phyloP scores from a whole-genome alignment of 1,284 basidiomycete genomes.

The Tilletia indica region DNA sequence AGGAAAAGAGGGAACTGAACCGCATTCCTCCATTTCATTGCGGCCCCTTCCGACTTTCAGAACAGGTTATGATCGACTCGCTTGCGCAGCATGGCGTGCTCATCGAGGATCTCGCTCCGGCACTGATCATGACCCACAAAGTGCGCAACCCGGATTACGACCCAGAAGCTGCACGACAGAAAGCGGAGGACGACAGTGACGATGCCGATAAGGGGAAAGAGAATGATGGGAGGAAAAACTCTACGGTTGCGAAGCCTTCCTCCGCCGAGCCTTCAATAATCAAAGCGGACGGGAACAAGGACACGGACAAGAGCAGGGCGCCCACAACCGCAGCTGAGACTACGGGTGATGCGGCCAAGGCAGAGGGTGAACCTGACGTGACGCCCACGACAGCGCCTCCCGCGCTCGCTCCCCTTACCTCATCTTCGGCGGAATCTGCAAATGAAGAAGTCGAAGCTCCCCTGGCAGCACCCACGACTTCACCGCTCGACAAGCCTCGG shows the following conservation, averaged over 20 bases:
- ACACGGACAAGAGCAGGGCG: too few relatives aligned
- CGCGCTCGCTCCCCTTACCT: background rate
- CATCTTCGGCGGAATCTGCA: too few relatives aligned
- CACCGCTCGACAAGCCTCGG: too few relatives aligned
- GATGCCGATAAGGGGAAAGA: background rate
- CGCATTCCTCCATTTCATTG: background rate
- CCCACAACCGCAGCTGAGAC: too few relatives aligned
- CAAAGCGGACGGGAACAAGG: too few relatives aligned
- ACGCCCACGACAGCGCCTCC: background rate
- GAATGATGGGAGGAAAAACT: too few relatives aligned
- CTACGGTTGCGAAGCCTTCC: too few relatives aligned
- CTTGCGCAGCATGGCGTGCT: constrained; percentile 51
- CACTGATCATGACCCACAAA: constrained; percentile 50
- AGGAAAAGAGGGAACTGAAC: too few relatives aligned
- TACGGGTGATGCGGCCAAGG: background rate
- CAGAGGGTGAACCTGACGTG: background rate
- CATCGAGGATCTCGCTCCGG: constrained; percentile 49
- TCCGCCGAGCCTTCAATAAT: too few relatives aligned
- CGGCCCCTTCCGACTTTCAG: constrained; percentile 11
- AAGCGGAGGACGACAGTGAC: constrained; percentile 20
- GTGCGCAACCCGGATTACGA: constrained; percentile 54
- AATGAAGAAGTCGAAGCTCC: too few relatives aligned
- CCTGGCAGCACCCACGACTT: too few relatives aligned
- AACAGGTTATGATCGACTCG: constrained; percentile 55
- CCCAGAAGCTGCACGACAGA: constrained; percentile 28